Evolutionary conservation across 495 filamentous ascomycete genomes (phyloP).

Genomic region (Penicillium atrosanguineum): DNA sequence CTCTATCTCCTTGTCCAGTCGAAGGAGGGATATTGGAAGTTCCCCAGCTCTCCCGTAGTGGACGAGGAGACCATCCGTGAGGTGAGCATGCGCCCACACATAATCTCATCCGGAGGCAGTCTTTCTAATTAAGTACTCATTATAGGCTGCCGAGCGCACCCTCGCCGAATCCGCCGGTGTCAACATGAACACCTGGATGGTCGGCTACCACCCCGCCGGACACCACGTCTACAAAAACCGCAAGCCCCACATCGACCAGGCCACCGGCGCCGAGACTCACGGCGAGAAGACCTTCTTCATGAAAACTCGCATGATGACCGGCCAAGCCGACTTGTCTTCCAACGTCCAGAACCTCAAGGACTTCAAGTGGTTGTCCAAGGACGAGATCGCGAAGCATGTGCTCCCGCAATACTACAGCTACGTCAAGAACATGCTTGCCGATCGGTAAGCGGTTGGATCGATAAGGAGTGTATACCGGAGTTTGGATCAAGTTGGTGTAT

Average conservation of each 20-base stretch:
- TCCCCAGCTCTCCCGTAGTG: constrained; percentile 66
- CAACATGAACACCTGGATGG: constrained; percentile 99
- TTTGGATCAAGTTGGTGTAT: constrained; percentile 15
- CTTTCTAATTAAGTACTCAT: constrained; percentile 4
- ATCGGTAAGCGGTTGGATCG: constrained; percentile 46
- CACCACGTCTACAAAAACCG: constrained; percentile 59
- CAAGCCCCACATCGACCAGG: constrained; percentile 34
- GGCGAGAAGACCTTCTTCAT: constrained; percentile 93
- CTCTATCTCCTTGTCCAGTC: constrained; percentile 79
- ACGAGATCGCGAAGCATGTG: constrained; percentile 72
- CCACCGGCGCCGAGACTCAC: constrained; percentile 27
- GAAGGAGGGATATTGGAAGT: constrained; percentile 70
- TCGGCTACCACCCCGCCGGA: constrained; percentile 85
- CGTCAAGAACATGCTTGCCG: constrained; percentile 77
- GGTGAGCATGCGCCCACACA: constrained; percentile 50
- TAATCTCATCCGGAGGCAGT: neutral
- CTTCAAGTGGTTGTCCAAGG: constrained; percentile 88
- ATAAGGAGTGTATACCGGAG: neutral
- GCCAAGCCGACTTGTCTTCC: constrained; percentile 75
- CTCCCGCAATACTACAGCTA: constrained; percentile 62
- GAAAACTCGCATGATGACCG: constrained; percentile 92
- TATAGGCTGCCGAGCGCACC: constrained; percentile 76
- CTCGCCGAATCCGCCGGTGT: constrained; percentile 73
- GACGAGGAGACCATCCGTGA: constrained; percentile 73
- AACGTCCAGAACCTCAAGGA: constrained; percentile 74